Base-by-base conservation (phyloP, 2,329 filamentous ascomycete genomes). In the Xylaria sp. region DNA sequence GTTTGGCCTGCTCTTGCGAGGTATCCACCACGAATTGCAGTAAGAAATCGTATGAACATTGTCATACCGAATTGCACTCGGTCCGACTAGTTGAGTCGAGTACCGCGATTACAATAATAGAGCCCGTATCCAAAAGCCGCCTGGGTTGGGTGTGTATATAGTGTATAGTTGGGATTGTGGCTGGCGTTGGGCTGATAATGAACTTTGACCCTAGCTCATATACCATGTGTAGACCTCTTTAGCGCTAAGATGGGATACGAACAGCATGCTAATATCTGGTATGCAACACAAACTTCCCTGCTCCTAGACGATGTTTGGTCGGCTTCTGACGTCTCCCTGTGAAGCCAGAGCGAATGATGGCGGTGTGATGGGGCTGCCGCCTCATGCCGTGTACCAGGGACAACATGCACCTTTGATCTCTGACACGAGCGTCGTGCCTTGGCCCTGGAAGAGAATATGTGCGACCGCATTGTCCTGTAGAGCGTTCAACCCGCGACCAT, bases 381-480 rank as follows among this genome's bases (percentile, higher is more conserved):
- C 10, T 44, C 9, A 55, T 68, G 65, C 61, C 23, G 63, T 69
- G 63, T 55, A 72, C 48, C 60, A 68, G 56, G 52, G 58, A 39
- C 46, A 54, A 51, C 25, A 57, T 44, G 60, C 32, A 37, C 34
- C 32, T 32, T 64, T 41, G 44, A 39, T 60, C 25, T 56, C 57
- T 44, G 34, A 52, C 41, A 62, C 34, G 48, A 58, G 55, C 18
- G 20, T 61, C 52, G 13, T 34, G 28, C 51, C 56, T 51, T 51
- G 50, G 57, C 41, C 59, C 52, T 34, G 34, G 34, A 52, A 50
- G 52, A 41, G 41, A 48, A 20, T 34, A 44, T 68, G 58, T 63
- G 50, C 28, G 58, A 72, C 62, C 62, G 20, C 39, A 51, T 60
- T 39, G 44, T 39, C 32, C 7, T 34, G 34, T 37, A 71, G 23